Conservation (phyloP, 2,329 filamentous ascomycete species). For the Fusarium sp. region DNA sequence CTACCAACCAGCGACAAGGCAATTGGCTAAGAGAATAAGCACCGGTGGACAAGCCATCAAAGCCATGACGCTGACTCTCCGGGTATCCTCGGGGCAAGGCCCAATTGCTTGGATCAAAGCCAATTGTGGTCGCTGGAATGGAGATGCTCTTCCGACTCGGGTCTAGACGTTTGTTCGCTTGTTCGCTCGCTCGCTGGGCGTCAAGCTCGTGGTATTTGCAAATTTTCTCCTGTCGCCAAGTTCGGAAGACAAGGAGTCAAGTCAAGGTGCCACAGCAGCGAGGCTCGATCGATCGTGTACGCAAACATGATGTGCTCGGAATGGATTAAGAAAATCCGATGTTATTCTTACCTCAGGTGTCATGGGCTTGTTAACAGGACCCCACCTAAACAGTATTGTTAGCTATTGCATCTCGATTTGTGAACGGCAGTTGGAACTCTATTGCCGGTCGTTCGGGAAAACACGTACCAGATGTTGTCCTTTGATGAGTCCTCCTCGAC, state of each 20-base stretch:
- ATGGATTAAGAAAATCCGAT: constrained; percentile 19
- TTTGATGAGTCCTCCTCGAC: constrained; percentile 91
- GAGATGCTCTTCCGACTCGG: constrained; percentile 28
- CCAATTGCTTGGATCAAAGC: neutral
- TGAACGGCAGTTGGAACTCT: constrained; percentile 23
- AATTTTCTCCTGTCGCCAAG: constrained; percentile 17
- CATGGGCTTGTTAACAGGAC: constrained; percentile 99
- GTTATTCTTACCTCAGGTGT: constrained; percentile 78
- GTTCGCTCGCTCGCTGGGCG: constrained; percentile 8
- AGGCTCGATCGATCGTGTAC: constrained; percentile 12
- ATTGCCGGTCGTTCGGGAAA: constrained; percentile 20
- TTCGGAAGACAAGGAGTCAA: constrained; percentile 14
- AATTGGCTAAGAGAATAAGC: constrained; percentile 49
- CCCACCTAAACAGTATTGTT: constrained; percentile 70
- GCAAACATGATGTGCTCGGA: constrained; percentile 3
- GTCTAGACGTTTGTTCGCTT: constrained; percentile 23
- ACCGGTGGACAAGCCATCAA: constrained; percentile 40
- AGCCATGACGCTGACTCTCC: constrained; percentile 39
- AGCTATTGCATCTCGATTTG: constrained; percentile 41
- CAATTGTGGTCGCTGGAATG: constrained; percentile 42
- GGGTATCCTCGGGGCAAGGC: constrained; percentile 44
- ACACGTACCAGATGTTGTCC: constrained; percentile 82
- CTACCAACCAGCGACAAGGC: constrained; percentile 45
- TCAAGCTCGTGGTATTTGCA: constrained; percentile 36
- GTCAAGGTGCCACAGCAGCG: constrained; percentile 14